A percentile compares a stretch with the other conserved stretches of the same genome.
These are phyloP conservation scores for Mallotus nudiflorus DNA, from an alignment of 345 rosid species.

Conservation along the genomic window DNA sequence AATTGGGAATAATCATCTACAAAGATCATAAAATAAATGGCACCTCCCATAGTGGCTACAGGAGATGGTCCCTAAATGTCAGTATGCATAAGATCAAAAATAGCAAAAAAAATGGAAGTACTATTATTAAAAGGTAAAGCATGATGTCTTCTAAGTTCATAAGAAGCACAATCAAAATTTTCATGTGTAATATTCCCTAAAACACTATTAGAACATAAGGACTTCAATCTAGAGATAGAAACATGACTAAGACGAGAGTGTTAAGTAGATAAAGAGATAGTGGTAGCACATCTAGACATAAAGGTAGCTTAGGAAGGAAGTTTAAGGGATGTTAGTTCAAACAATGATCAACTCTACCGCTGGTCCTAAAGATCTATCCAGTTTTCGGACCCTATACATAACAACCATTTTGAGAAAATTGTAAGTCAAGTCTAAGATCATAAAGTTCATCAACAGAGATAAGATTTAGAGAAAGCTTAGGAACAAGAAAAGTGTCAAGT, in stretches of 20 bases:
- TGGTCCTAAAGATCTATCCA: not conserved
- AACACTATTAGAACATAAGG: no score
- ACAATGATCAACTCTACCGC: not conserved
- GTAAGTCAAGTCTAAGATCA: no score
- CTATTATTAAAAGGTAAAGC: slow-evolving; percentile 6
- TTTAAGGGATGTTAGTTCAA: not conserved
- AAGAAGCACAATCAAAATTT: slow-evolving; percentile 3
- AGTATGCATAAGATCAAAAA: not conserved
- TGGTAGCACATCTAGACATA: not conserved
- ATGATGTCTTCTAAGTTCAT: slow-evolving; percentile 4
- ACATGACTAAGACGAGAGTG: not conserved
- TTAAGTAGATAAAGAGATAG: not conserved
- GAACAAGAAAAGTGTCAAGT: not conserved
- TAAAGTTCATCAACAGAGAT: no score
- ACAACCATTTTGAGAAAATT: no score
- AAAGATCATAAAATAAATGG: no score
- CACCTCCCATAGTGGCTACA: no score
- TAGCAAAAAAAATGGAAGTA: no score
- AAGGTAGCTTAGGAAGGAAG: not conserved
- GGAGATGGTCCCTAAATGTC: no score
- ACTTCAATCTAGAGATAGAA: not conserved
- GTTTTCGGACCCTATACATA: not conserved
- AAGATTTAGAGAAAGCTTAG: no score
- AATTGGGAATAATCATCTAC: no score
- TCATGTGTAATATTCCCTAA: not conserved